Conservation (phyloP, 805 yeast species). For the Candida tibetensis region DNA sequence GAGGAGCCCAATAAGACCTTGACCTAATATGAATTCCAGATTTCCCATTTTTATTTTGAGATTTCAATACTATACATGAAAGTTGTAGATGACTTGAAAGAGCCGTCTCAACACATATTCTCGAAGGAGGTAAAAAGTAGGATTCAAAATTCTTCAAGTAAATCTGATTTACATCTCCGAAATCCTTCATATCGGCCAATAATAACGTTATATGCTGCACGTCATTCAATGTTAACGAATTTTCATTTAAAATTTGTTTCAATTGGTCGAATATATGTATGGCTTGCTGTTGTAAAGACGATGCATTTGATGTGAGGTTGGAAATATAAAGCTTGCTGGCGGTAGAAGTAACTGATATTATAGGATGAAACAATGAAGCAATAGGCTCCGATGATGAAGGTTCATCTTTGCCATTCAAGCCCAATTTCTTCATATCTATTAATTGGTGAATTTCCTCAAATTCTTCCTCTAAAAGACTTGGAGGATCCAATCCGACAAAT, state of each 20-base stretch:
- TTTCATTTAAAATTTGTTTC: slow-evolving; percentile 24
- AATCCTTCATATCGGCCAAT: slow-evolving; percentile 62
- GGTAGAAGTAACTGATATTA: slow-evolving; percentile 6
- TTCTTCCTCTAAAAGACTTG: slow-evolving; percentile 39
- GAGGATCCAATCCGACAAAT: slow-evolving; percentile 19
- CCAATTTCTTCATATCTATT: neutral
- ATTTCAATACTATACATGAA: slow-evolving; percentile 53
- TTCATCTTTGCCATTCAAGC: neutral
- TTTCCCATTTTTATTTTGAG: slow-evolving; percentile 28
- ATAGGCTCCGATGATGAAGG: neutral
- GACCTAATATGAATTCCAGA: slow-evolving; percentile 88
- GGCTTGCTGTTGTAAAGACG: slow-evolving; percentile 38
- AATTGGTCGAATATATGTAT: slow-evolving; percentile 49
- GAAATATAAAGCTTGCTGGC: slow-evolving; percentile 24
- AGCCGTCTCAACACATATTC: slow-evolving; percentile 74
- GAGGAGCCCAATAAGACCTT: slow-evolving; percentile 96
- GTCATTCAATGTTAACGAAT: slow-evolving; percentile 38
- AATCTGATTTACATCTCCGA: slow-evolving; percentile 56
- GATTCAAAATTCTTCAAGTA: slow-evolving; percentile 56
- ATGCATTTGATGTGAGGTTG: slow-evolving; percentile 23
- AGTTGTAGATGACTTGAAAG: slow-evolving; percentile 50
- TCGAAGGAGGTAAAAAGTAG: slow-evolving; percentile 76
- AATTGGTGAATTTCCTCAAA: slow-evolving; percentile 36
- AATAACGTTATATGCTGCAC: slow-evolving; percentile 61
- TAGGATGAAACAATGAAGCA: neutral